Evolutionary conservation across 2,329 filamentous ascomycete species (phyloP), one percentile per base, ranked within the genome.

Genomic region (Amauroascus niger): DNA sequence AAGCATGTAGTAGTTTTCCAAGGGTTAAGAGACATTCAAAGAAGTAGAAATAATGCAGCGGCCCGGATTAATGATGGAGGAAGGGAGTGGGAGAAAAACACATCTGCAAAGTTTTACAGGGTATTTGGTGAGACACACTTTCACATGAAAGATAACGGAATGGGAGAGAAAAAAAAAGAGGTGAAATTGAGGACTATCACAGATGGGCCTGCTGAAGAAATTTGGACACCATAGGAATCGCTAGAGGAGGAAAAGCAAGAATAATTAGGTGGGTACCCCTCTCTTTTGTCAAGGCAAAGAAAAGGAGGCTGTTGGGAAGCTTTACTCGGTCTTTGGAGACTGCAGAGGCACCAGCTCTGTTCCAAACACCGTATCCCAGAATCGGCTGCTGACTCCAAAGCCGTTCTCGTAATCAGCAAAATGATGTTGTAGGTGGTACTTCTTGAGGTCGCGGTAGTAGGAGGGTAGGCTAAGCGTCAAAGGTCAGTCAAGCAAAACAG

Each of bases 331-430:
- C 63, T 72, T 72, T 26, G 58, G 54, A 13, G 59, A 64, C 55
- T 69, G 70, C 11, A 67, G 63, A 18, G 65, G 50, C 2, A 67
- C 71, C 61, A 98, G 76, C 72, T 95, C 85, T 1, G 93, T 98
- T 60, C 89, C 88, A 67, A 98, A 98, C 6, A 98, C 74, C 48
- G 74, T 75, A 69, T 98, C 93, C 93, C 93, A 98, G 77, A 98
- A 95, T 60, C 84, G 83, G 76, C 86, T 96, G 30, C 91, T 96
- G 49, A 98, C 91, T 54, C 93, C 93, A 63, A 97, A 98, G 50
- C 93, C 93, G 60, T 95, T 91, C 71, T 98, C 87, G 68, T 94
- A 98, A 69, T 98, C 93, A 57, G 93, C 88, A 71, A 96, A 98
- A 74, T 98, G 93, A 69, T 98, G 93, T 68, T 89, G 83, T 28